These are phyloP conservation scores for Tylopilus rubrobrunneus DNA, from an alignment of 768 basidiomycete genomes.

Conservation along the genomic window DNA sequence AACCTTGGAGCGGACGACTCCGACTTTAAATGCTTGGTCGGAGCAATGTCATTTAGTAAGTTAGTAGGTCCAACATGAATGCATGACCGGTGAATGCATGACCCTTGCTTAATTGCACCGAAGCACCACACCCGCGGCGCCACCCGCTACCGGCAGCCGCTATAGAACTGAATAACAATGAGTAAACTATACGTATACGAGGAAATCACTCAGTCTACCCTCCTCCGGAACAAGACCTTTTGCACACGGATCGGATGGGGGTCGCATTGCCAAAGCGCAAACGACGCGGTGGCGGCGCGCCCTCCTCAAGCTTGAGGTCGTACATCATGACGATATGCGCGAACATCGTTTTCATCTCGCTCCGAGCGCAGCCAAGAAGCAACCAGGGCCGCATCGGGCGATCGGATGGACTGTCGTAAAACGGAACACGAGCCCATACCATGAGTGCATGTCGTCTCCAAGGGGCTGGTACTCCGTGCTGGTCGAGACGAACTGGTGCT, in stretches of 20 bases:
- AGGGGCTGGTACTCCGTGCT: background rate
- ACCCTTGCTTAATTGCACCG: no score
- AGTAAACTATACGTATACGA: no score
- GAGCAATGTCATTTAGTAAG: no score
- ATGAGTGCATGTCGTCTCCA: background rate
- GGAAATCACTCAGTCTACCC: background rate
- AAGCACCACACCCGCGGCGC: no score
- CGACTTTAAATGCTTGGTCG: no score
- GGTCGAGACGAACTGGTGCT: background rate
- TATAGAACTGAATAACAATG: no score
- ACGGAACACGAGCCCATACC: background rate
- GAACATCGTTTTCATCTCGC: slow-evolving; percentile 43
- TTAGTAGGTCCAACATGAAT: no score
- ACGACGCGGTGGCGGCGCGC: background rate
- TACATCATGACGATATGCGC: slow-evolving; percentile 38
- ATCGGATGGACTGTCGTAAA: background rate
- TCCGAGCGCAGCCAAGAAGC: slow-evolving; percentile 45
- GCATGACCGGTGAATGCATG: no score
- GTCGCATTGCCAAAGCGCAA: background rate
- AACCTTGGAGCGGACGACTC: no score
- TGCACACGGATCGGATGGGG: background rate
- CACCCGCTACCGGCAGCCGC: no score
- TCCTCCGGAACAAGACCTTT: slow-evolving; percentile 14
- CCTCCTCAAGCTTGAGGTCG: slow-evolving; percentile 15
- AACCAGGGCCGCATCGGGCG: slow-evolving; percentile 11